A percentile compares a stretch with the other conserved stretches of the same genome.
phyloP scores from a whole-genome alignment of 768 basidiomycete genomes.

The Naematelia encephala region DNA sequence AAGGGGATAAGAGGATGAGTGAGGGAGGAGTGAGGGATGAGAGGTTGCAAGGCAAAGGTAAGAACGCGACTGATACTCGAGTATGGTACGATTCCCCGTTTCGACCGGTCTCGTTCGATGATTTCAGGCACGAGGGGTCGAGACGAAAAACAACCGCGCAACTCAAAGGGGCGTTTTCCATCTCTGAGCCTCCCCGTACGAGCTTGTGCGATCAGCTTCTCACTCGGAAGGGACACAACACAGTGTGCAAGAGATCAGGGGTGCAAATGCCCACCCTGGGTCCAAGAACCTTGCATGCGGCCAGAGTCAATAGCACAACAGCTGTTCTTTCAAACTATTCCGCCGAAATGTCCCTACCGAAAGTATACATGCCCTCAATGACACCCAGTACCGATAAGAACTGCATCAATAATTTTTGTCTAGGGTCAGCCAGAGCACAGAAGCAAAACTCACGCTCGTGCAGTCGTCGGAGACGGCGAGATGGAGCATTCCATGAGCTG shows the following conservation, averaged over 20 bases:
- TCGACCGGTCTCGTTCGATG: neutral
- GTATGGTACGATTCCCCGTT: neutral
- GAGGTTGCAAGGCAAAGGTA: too few species aligned
- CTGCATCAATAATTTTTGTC: conserved; percentile 38
- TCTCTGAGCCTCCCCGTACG: too few species aligned
- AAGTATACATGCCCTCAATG: conserved; percentile 44
- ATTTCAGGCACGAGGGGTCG: neutral
- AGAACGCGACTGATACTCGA: too few species aligned
- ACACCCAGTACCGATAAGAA: conserved; percentile 41
- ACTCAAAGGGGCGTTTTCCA: too few species aligned
- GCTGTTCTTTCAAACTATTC: conserved; percentile 27
- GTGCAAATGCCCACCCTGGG: too few species aligned
- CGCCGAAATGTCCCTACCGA: conserved; percentile 39
- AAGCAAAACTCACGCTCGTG: conserved; percentile 31
- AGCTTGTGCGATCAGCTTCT: too few species aligned
- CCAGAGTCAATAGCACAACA: too few species aligned
- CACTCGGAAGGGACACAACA: too few species aligned
- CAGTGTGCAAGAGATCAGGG: too few species aligned
- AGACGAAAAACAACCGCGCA: too few species aligned
- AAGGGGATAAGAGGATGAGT: neutral
- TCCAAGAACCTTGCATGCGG: too few species aligned
- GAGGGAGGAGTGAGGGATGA: neutral
- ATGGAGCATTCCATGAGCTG: conserved; percentile 39
- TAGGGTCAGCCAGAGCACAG: neutral
- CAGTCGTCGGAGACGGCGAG: conserved; percentile 15